Conservation (phyloP, 371 early-diverging fungal species). For the Ordospora pajunii region DNA sequence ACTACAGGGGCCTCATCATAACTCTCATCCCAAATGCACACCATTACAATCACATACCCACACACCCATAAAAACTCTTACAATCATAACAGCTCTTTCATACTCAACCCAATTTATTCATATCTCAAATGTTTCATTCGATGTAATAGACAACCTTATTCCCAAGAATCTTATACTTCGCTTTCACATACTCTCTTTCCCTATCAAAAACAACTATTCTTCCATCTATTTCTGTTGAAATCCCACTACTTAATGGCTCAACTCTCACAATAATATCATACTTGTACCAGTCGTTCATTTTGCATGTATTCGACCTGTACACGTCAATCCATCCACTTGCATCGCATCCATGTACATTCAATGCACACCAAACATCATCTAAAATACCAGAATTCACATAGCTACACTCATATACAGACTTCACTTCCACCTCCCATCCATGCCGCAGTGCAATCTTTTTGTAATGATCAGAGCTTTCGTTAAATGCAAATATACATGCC, state of each 20-base stretch:
- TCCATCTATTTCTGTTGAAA: conserved; percentile 40
- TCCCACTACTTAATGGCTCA: conserved; percentile 33
- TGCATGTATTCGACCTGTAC: conserved; percentile 36
- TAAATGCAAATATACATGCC: conserved; percentile 10
- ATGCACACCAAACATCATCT: conserved; percentile 31
- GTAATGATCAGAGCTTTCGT: conserved; percentile 19
- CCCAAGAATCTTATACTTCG: conserved; percentile 37
- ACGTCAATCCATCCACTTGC: conserved; percentile 7
- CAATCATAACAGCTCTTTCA: background rate
- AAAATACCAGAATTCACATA: background rate
- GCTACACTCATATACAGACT: background rate
- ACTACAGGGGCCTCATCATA: conserved; percentile 53
- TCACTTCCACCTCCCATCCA: background rate
- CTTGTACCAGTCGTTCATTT: conserved; percentile 33
- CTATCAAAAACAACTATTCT: conserved; percentile 20
- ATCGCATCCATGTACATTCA: background rate
- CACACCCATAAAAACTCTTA: background rate
- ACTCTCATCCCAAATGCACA: background rate
- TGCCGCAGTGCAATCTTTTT: background rate
- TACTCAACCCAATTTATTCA: background rate
- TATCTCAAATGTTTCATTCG: background rate
- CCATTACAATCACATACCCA: too few relatives aligned
- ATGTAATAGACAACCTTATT: conserved; percentile 13
- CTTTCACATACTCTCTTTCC: background rate
- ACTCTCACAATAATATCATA: conserved; percentile 42